Percentiles rank a stretch among this genome's conserved stretches.
Conservation (phyloP, 179 eudicot genomes). For the Heliamphora pulchella region DNA sequence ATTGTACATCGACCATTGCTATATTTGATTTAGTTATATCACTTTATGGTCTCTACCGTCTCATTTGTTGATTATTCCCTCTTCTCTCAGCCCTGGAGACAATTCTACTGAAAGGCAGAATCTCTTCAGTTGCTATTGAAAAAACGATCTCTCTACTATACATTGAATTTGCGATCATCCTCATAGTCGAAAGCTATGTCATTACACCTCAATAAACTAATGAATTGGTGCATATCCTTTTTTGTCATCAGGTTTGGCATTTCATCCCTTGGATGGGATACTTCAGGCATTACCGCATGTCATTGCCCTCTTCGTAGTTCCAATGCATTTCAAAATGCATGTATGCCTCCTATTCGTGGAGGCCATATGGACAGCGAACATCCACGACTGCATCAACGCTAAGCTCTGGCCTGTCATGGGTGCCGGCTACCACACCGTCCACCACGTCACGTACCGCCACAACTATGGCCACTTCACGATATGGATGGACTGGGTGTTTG, state of each 20-base stretch:
- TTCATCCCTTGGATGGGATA: slow-evolving; percentile 86
- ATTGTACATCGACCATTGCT: too few species aligned
- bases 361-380: slow-evolving; percentile 82
- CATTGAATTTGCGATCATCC: background rate
- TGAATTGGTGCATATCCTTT: background rate
- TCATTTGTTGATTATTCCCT: too few species aligned
- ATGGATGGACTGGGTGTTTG: slow-evolving; percentile 94
- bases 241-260: slow-evolving; percentile 68
- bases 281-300: slow-evolving; percentile 82
- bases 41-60: too few species aligned
- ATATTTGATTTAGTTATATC: too few species aligned
- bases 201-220: background rate
- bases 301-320: slow-evolving; percentile 58
- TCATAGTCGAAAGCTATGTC: slow-evolving; percentile 7
- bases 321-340: slow-evolving; percentile 59
- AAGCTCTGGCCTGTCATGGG: slow-evolving; percentile 96
- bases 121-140: background rate
- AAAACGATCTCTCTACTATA: background rate
- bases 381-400: slow-evolving; percentile 81
- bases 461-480: slow-evolving; percentile 91
- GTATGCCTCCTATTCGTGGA: slow-evolving; percentile 63
- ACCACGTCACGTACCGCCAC: slow-evolving; percentile 83
- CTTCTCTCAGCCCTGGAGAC: too few species aligned
- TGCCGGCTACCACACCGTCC: slow-evolving; percentile 92
- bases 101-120: background rate